phyloP scores from a whole-genome alignment of 768 basidiomycete genomes.

The Tubosaeta sp. region DNA sequence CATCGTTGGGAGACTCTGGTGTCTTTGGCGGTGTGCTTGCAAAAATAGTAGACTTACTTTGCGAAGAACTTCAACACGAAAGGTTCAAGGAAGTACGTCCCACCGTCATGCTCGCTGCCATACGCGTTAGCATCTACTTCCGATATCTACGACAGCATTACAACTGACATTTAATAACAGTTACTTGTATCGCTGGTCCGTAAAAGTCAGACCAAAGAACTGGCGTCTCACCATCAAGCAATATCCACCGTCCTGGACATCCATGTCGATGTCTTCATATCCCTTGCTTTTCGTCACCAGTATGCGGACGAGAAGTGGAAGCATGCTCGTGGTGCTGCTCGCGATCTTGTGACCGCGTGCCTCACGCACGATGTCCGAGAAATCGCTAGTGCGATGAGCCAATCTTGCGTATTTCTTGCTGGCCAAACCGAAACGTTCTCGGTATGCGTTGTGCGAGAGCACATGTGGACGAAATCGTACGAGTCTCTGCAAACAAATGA shows the following conservation, averaged over 20 bases:
- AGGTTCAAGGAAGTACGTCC: constrained; percentile 60
- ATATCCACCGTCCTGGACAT: constrained; percentile 44
- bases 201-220: constrained; percentile 29
- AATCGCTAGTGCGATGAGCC: constrained; percentile 28
- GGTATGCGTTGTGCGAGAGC: constrained; percentile 43
- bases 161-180: constrained; percentile 19
- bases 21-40: constrained; percentile 66
- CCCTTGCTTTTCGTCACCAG: constrained; percentile 41
- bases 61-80: constrained; percentile 78
- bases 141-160: neutral
- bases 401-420: constrained; percentile 33
- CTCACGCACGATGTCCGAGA: constrained; percentile 33
- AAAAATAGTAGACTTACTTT: constrained; percentile 67
- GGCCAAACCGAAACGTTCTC: constrained; percentile 29
- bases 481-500: constrained; percentile 56
- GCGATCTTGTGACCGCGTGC: constrained; percentile 36
- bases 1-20: constrained; percentile 46
- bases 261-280: constrained; percentile 44
- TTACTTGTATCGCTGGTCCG: constrained; percentile 32
- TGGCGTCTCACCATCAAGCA: constrained; percentile 24
- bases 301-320: constrained; percentile 41
- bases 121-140: constrained; percentile 48
- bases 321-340: constrained; percentile 37
- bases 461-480: constrained; percentile 70
- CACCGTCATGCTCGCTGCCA: constrained; percentile 53